Conservation (phyloP, 106 monocot species). For the Posidonia australis region DNA sequence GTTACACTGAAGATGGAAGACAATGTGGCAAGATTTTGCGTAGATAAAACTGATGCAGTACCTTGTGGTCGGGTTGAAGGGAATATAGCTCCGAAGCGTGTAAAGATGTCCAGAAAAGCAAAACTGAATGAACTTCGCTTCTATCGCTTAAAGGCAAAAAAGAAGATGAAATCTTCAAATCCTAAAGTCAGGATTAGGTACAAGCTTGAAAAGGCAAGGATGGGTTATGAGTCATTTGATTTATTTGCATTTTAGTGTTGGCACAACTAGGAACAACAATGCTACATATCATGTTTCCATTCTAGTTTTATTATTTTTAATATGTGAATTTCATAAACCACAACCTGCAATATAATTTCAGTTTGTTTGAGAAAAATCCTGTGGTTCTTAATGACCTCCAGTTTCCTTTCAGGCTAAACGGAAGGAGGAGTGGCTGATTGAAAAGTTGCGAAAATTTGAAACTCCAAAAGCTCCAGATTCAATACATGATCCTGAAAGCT, state of each 20-base stretch:
- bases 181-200: conserved; percentile 92
- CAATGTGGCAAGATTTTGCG: conserved; percentile 43
- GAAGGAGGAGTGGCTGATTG: conserved; percentile 91
- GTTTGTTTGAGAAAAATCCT: too few relatives aligned
- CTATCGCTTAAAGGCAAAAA: conserved; percentile 84
- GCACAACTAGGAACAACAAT: neutral
- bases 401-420: conserved; percentile 56
- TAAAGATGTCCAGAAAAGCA: conserved; percentile 64
- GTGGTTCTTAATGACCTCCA: neutral
- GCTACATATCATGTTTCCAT: too few relatives aligned
- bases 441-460: conserved; percentile 72
- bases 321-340: too few relatives aligned
- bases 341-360: too few relatives aligned
- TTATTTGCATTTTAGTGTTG: neutral
- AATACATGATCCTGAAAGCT: conserved; percentile 68
- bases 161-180: conserved; percentile 89
- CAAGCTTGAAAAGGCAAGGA: conserved; percentile 74
- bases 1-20: conserved; percentile 44
- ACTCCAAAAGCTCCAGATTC: conserved; percentile 38
- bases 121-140: conserved; percentile 77
- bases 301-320: too few relatives aligned
- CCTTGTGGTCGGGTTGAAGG: neutral
- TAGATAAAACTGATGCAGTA: conserved; percentile 22
- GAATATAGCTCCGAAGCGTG: conserved; percentile 16
- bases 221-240: neutral